Conservation (phyloP, 345 rosid genomes). For the Populus euphratica region DNA sequence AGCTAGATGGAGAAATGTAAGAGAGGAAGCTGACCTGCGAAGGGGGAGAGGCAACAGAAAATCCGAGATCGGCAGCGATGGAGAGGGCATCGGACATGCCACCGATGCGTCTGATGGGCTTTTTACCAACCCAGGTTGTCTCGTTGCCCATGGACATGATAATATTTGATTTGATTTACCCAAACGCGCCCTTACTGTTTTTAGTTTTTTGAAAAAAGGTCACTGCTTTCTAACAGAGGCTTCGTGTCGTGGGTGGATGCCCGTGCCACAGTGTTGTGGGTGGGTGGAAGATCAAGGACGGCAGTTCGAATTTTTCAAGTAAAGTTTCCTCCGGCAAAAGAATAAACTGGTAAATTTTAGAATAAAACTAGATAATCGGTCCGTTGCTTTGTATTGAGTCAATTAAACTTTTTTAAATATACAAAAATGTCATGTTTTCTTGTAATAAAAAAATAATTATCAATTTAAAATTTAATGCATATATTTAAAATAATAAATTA, state of each 20-base stretch:
- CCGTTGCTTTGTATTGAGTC: no score
- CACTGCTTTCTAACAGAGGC: neutral
- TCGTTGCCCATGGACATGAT: constrained; percentile 78
- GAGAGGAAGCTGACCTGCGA: constrained; percentile 48
- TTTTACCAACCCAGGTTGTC: constrained; percentile 91
- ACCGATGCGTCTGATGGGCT: constrained; percentile 87
- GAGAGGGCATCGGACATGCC: constrained; percentile 97
- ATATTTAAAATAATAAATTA: no score
- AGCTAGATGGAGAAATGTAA: neutral
- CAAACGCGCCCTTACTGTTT: neutral
- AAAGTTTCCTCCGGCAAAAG: neutral
- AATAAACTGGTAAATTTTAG: neutral
- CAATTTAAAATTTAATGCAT: no score
- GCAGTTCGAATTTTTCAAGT: neutral
- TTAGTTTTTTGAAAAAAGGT: neutral
- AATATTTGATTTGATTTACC: neutral
- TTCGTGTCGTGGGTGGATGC: no score
- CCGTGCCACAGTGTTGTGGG: neutral
- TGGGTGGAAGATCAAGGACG: neutral
- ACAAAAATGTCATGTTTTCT: no score
- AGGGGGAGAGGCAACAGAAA: constrained; percentile 67
- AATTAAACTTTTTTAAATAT: no score
- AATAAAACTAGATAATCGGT: no score
- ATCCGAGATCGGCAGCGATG: constrained; percentile 95
- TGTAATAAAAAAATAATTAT: no score